Base-by-base conservation (phyloP, 345 rosid species). In the Draba incana region DNA sequence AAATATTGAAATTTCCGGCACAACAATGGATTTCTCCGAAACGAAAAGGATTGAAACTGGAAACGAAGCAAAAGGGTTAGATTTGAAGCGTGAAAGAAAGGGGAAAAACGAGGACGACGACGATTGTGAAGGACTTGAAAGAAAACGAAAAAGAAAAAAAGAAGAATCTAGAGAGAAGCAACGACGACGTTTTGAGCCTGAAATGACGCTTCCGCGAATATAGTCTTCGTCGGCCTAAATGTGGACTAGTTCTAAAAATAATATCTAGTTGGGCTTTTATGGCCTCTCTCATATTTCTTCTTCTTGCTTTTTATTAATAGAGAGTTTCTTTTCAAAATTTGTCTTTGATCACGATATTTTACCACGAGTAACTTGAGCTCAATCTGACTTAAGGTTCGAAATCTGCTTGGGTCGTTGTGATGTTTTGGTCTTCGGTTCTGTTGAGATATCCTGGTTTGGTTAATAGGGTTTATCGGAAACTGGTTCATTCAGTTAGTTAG, bases 131-230 rank as follows among this genome's bases (percentile, higher is more conserved):
- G 47, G 46, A 57, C 13, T 64, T 62, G 15, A 8, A 31, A 5
- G 23, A 52, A 53, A 62, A 56, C 2, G 31, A 28, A 28, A 28
- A 28, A 4, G 35, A 20, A 20, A 28, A 28, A 39, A 42, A 43
- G 64, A 75, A 75, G 69, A 75, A 54, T 68, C 69, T 68, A 75
- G 74, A 75, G 42, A 67, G 33, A 12, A 15, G 27, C 45, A 57
- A 9, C 60, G 71, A 57, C 52, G 64, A 12, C 63, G 74, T 75
- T 74, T 61, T 39, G n/a, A 25, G 38, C 49, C 70, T 57, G 65
- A 65, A 42, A 28, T 38, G 69, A 38, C 52, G 59, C 58, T 15
- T 30, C 70, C 77, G 66, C 66, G 77, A 65, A 72, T 72, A 48
- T 65, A 72, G 77, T 35, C 39, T 35, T 35, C 10, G 8, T 35